phyloP scores from a whole-genome alignment of 2,329 filamentous ascomycete genomes.

The Neopestalotiopsis rosae region DNA sequence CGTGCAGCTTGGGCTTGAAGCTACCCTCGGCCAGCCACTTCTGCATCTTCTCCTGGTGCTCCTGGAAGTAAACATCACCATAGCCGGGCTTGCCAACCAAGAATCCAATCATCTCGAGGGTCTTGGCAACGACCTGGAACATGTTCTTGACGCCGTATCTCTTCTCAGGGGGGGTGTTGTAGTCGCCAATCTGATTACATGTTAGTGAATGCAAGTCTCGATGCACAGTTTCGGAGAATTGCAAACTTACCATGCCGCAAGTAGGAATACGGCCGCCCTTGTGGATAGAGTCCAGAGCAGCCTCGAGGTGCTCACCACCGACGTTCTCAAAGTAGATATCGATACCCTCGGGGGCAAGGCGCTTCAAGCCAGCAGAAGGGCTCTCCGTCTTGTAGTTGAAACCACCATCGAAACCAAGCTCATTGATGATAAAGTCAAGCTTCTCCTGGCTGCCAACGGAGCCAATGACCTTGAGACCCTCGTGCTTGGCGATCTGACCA shows the following conservation, averaged over 20 bases:
- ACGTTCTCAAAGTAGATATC: constrained; percentile 87
- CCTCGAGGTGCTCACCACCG: constrained; percentile 75
- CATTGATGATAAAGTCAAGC: constrained; percentile 71
- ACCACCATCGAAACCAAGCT: constrained; percentile 72
- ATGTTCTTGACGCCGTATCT: constrained; percentile 72
- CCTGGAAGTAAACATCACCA: constrained; percentile 67
- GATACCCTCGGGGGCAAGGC: constrained; percentile 73
- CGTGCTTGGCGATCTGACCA: constrained; percentile 77
- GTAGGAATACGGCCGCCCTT: constrained; percentile 66
- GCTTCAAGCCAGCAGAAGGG: constrained; percentile 64
- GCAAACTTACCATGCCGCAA: constrained; percentile 63
- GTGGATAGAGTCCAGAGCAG: constrained; percentile 64
- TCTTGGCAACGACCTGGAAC: constrained; percentile 68
- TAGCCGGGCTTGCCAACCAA: constrained; percentile 71
- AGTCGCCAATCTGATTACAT: constrained; percentile 69
- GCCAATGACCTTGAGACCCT: constrained; percentile 75
- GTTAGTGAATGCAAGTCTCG: background rate
- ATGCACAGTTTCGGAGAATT: background rate
- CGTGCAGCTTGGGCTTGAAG: constrained; percentile 71
- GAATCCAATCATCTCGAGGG: constrained; percentile 78
- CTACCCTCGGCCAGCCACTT: constrained; percentile 78
- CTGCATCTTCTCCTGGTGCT: constrained; percentile 78
- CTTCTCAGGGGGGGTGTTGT: constrained; percentile 65
- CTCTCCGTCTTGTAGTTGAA: constrained; percentile 85
- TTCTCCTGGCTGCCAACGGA: constrained; percentile 80